Base-by-base conservation (phyloP, 2,329 filamentous ascomycete species). In the Exophiala mesophila region DNA sequence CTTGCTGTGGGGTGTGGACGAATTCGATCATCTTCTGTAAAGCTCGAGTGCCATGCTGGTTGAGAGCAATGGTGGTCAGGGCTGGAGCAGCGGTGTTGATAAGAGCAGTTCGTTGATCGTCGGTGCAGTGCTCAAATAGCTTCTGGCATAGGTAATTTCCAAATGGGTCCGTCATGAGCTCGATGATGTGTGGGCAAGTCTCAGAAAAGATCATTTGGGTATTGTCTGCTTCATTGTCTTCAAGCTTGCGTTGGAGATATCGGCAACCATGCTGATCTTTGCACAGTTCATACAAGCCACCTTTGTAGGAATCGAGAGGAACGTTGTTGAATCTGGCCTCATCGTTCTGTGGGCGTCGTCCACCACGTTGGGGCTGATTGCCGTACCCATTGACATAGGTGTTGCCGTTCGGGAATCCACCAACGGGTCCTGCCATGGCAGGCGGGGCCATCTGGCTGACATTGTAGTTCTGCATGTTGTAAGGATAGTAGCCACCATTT, bases 21-120 rank as follows among this genome's bases (percentile, higher is more conserved):
- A 87, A 94, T 67, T 98, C 92, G 54, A 98, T 98, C 92, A 98
- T 98, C 76, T 97, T 98, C 71, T 98, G 92, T 45, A 98, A 71
- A 50, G 92, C 92, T 40, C 92, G 82, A 45, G 92, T 98, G 55
- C 92, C 92, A 63, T 98, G 92, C 69, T 96, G 90, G 67, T 98
- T 97, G 47, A 97, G 72, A 18, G 92, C 92, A 59, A 98, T 96
- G 57, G 83, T 83, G 17, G 94, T 88, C 73, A 98, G 86, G 51
- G 90, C 82, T 39, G 82, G 77, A 13, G 88, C 80, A 29, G 92
- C 88, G 57, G 94, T 95, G 65, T 89, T 82, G 57, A 98, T 94
- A 50, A 98, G 78, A 31, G 82, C 80, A 40, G 90, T 97, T 54
- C 92, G 88, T 71, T 98, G 90, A 39, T 95, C 87, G 59, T 97